These are phyloP conservation scores for Alnus glutinosa DNA, from an alignment of 306 rosid genomes.

Conservation along the genomic window DNA sequence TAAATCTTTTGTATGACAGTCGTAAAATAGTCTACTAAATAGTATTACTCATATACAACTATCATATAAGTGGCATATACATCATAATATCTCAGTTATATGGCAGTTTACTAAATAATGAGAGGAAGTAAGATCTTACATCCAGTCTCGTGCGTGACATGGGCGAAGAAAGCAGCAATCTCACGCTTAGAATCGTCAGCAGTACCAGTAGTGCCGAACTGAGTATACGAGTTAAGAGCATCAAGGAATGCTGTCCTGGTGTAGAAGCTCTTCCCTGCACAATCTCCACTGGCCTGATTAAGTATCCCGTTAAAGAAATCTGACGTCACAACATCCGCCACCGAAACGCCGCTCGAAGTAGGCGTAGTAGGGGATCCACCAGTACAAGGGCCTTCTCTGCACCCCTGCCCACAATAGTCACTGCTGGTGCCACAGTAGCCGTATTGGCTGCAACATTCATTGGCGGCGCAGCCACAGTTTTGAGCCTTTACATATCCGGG, in stretches of 20 bases:
- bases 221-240: slow-evolving; percentile 48
- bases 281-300: slow-evolving; percentile 40
- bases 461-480: slow-evolving; percentile 61
- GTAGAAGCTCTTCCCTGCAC: slow-evolving; percentile 70
- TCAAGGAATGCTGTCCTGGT: slow-evolving; percentile 47
- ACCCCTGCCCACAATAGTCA: slow-evolving; percentile 62
- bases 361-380: slow-evolving; percentile 23
- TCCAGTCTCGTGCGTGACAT: slow-evolving; percentile 83
- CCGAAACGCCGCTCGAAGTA: slow-evolving; percentile 30
- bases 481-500: slow-evolving; percentile 32
- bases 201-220: slow-evolving; percentile 45
- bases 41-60: too few relatives aligned
- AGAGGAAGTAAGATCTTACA: slow-evolving; percentile 40
- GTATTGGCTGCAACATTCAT: slow-evolving; percentile 58
- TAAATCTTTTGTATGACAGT: too few relatives aligned
- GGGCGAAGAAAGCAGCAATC: slow-evolving; percentile 81
- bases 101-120: too few relatives aligned
- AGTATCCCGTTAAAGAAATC: slow-evolving; percentile 57
- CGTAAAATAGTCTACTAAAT: too few relatives aligned
- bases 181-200: slow-evolving; percentile 68
- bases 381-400: slow-evolving; percentile 60
- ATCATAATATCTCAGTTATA: too few relatives aligned
- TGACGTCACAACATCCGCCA: slow-evolving; percentile 52
- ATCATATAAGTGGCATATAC: too few relatives aligned
- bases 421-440: slow-evolving; percentile 60